phyloP scores from a whole-genome alignment of 106 monocot genomes.

The Vanilla planifolia region DNA sequence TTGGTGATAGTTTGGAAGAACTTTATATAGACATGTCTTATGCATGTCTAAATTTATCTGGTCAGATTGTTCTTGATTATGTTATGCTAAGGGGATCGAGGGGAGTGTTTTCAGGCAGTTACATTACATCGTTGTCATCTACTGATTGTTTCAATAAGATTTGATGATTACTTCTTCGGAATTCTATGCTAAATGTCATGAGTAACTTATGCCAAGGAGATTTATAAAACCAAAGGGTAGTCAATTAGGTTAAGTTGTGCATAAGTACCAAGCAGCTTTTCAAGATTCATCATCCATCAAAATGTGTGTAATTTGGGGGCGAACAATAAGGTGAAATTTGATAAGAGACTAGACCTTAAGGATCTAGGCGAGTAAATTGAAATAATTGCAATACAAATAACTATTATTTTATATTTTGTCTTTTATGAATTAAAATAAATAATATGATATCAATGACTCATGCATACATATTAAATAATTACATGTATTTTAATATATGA shows the following conservation, averaged over 20 bases:
- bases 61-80: constrained; percentile 95
- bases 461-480: no score
- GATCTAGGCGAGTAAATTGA: no score
- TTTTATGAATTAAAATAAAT: no score
- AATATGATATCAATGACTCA: no score
- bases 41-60: constrained; percentile 75
- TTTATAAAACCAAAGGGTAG: constrained; percentile 79
- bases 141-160: constrained; percentile 76
- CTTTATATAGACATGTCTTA: constrained; percentile 93
- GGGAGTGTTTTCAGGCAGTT: constrained; percentile 90
- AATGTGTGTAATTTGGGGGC: constrained; percentile 81
- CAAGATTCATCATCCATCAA: constrained; percentile 54
- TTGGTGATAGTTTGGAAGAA: constrained; percentile 87
- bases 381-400: no score
- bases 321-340: no score
- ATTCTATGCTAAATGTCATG: constrained; percentile 91
- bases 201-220: constrained; percentile 88
- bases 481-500: no score
- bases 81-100: constrained; percentile 84
- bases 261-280: constrained; percentile 65
- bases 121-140: constrained; percentile 84
- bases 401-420: no score
- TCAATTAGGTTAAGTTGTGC: constrained; percentile 73
- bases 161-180: constrained; percentile 96
- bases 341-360: no score